phyloP scores from a whole-genome alignment of 148 eudicot species.

The Chenopodium formosanum region DNA sequence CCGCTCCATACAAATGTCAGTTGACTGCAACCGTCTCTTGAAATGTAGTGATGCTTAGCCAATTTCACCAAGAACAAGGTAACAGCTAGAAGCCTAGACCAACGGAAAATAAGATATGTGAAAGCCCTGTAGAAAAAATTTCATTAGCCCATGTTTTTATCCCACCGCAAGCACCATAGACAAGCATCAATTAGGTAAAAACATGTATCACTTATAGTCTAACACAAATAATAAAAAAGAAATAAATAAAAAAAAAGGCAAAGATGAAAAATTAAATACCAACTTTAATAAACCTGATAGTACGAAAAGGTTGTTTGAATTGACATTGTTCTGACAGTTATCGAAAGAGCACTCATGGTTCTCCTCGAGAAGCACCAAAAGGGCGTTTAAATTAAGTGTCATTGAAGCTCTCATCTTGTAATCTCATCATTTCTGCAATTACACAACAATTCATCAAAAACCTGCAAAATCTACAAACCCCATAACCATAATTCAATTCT shows the following conservation, averaged over 20 bases:
- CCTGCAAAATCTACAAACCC: slow-evolving; percentile 9
- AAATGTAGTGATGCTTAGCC: slow-evolving; percentile 63
- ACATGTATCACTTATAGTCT: too few relatives aligned
- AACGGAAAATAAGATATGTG: slow-evolving; percentile 12
- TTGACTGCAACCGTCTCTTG: slow-evolving; percentile 63
- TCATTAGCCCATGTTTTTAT: too few relatives aligned
- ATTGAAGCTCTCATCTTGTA: slow-evolving; percentile 56
- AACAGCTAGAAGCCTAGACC: slow-evolving; percentile 50
- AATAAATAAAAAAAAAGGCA: too few relatives aligned
- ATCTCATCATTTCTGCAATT: slow-evolving; percentile 65
- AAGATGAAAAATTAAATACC: too few relatives aligned
- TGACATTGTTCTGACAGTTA: too few relatives aligned
- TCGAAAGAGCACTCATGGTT: slow-evolving; percentile 52
- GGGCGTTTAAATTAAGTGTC: slow-evolving; percentile 71
- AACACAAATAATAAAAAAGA: too few relatives aligned
- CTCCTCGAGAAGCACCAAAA: slow-evolving; percentile 61
- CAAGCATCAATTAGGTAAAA: too few relatives aligned
- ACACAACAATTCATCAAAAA: slow-evolving; percentile 7
- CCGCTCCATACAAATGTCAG: slow-evolving; percentile 57
- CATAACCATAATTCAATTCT: neutral
- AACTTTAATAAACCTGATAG: too few relatives aligned
- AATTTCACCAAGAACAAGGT: slow-evolving; percentile 88
- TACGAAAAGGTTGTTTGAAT: too few relatives aligned
- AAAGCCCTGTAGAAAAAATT: too few relatives aligned
- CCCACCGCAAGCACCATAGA: too few relatives aligned